These are phyloP conservation scores for Pseudogymnoascus sp. DNA, from an alignment of 2,329 filamentous ascomycete genomes.

Conservation along the genomic window DNA sequence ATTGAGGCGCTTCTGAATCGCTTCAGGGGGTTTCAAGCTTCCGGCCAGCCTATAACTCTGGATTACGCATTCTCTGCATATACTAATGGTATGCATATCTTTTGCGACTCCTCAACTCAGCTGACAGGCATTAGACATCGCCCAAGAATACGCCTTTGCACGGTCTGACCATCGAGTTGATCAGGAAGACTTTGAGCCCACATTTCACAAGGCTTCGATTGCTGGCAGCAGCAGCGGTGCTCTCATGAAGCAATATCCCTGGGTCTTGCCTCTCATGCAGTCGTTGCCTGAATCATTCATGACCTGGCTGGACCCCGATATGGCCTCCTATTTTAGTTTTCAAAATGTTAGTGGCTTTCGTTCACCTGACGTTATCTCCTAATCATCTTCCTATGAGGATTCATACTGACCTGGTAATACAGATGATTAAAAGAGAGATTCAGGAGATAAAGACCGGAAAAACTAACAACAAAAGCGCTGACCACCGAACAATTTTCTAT, in stretches of 20 bases:
- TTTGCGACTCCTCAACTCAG: neutral
- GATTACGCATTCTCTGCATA: conserved; percentile 19
- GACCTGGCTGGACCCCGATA: conserved; percentile 10
- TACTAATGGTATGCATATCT: conserved; percentile 12
- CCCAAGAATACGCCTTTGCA: conserved; percentile 27
- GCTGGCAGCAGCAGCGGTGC: conserved; percentile 12
- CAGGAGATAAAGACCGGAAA: conserved; percentile 10
- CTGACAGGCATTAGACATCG: conserved; percentile 21
- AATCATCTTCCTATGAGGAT: neutral
- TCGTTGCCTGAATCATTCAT: conserved; percentile 14
- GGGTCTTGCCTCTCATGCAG: conserved; percentile 13
- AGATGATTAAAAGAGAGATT: conserved; percentile 12
- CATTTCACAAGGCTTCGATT: conserved; percentile 17
- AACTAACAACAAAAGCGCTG: conserved; percentile 10
- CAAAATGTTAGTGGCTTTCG: conserved; percentile 13
- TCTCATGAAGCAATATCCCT: conserved; percentile 20
- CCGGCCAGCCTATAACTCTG: conserved; percentile 13
- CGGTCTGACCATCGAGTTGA: conserved; percentile 20
- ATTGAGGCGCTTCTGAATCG: conserved; percentile 18
- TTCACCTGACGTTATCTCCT: neutral
- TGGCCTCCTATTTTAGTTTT: conserved; percentile 16
- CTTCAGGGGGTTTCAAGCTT: conserved; percentile 16
- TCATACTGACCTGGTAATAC: neutral
- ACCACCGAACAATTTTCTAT: conserved; percentile 24
- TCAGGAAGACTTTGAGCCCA: conserved; percentile 19